These are phyloP conservation scores for Rhizoctonia solani DNA, from an alignment of 1,284 basidiomycete genomes.

Conservation along the genomic window DNA sequence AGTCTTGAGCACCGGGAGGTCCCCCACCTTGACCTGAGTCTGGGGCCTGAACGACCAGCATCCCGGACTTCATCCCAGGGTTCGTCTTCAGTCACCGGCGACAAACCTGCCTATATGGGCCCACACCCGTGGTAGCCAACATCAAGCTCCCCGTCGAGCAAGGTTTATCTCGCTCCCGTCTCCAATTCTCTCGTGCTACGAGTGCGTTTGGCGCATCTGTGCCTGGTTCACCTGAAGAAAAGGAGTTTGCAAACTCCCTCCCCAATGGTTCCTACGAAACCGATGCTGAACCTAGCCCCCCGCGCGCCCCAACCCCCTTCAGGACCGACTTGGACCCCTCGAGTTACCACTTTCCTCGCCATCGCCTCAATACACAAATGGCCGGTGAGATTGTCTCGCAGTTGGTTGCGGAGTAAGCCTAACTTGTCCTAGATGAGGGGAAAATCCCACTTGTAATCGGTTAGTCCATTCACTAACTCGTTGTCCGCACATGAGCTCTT, in stretches of 20 bases:
- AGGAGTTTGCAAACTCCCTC: conserved; percentile 17
- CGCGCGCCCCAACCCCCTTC: conserved; percentile 30
- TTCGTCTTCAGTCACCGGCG: not conserved
- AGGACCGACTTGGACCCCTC: conserved; percentile 19
- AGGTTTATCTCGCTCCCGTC: not conserved
- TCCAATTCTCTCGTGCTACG: conserved; percentile 11
- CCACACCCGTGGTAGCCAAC: conserved; percentile 4
- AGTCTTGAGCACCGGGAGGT: conserved; percentile 32
- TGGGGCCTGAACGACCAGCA: not conserved
- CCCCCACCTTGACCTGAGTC: conserved; percentile 32
- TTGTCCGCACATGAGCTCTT: not conserved
- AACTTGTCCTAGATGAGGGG: conserved; percentile 45
- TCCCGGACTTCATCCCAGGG: not conserved
- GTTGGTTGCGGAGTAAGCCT: not conserved
- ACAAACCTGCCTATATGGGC: not conserved
- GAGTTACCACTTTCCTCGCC: conserved; percentile 48
- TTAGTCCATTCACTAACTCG: conserved; percentile 35
- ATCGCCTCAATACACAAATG: conserved; percentile 48
- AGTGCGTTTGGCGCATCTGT: conserved; percentile 22
- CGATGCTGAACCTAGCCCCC: conserved; percentile 2
- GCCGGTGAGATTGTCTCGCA: conserved; percentile 45
- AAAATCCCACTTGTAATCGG: conserved; percentile 52
- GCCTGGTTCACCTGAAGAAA: conserved; percentile 17
- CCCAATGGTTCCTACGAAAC: conserved; percentile 24
- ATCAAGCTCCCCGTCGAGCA: conserved; percentile 10